Conservation (phyloP, 1,284 basidiomycete species). For the Filobasidium uniguttulatum region DNA sequence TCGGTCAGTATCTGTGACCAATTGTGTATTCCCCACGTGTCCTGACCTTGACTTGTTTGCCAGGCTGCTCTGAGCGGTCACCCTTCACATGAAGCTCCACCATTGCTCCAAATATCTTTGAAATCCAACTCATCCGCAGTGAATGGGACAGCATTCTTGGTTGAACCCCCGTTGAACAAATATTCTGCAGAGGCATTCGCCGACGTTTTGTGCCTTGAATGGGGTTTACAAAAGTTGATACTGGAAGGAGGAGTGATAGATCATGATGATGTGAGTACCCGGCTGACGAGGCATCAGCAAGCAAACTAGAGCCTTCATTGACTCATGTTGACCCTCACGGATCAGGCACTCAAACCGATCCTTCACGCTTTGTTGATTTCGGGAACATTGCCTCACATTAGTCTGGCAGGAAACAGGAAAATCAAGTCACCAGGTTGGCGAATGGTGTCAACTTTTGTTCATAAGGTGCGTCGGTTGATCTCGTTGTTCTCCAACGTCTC, state of each 20-base stretch:
- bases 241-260: slow-evolving; percentile 61
- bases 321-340: neutral
- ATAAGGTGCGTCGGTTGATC: slow-evolving; percentile 43
- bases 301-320: neutral
- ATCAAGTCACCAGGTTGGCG: slow-evolving; percentile 67
- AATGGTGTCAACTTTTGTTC: slow-evolving; percentile 63
- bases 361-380: slow-evolving; percentile 81
- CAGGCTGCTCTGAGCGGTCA: no score
- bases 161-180: slow-evolving; percentile 47
- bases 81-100: no score
- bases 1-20: slow-evolving; percentile 48
- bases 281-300: neutral
- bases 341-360: slow-evolving; percentile 75
- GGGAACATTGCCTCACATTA: slow-evolving; percentile 64
- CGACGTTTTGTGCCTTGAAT: slow-evolving; percentile 77
- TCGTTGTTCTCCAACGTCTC: neutral
- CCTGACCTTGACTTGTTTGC: no score
- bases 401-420: slow-evolving; percentile 71
- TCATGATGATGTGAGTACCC: slow-evolving; percentile 53
- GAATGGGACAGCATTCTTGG: slow-evolving; percentile 5
- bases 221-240: slow-evolving; percentile 68
- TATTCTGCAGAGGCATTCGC: slow-evolving; percentile 64
- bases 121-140: no score
- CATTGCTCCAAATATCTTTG: no score
- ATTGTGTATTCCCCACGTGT: no score